Evolutionary conservation across 2,329 filamentous ascomycete genomes (phyloP), one percentile per base, ranked within the genome.

Genomic region (Neonectria ditissima): DNA sequence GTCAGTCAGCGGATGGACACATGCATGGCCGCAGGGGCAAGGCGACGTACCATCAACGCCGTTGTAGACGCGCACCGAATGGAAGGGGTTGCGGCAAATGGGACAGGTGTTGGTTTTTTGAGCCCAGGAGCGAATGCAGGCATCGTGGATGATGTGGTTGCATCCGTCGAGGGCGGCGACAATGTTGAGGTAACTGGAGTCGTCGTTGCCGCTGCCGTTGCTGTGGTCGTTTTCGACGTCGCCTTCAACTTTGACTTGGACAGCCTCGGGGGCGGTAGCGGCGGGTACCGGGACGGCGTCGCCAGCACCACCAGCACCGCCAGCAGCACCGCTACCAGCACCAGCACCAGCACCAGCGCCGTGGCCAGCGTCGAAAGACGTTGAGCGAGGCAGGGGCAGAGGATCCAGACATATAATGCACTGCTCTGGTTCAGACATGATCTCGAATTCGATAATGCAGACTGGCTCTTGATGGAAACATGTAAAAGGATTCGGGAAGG

Each of bases 31-130:
- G 62, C 47, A 67, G 63, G 47, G 55, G 59, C 65, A 57, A 62
- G 48, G 62, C 41, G 52, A 84, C 88, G 81, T 87, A 96, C 93
- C 93, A 84, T 93, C 92, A 74, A 94, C 81, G 70, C 86, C 88
- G 75, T 92, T 89, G 78, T 91, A 91, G 65, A 99, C 89, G 77
- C 96, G 89, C 69, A 99, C 94, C 73, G 91, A 82, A 80, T 98
- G 95, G 83, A 99, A 98, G 67, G 87, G 89, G 73, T 93, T 92
- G 71, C 96, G 92, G 81, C 96, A 99, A 79, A 99, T 97, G 48
- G 96, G 96, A 79, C 96, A 99, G 77, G 94, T 97, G 80, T 98
- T 99, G 68, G 96, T 95, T 78, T 97, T 92, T 80, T 97, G 93
- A 48, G 95, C 93, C 96, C 96, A 99, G 71, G 94, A 93, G 73